Evolutionary conservation across 202 grass and related monocot species (phyloP).

Genomic region (Schoenoplectus tabernaemontani): DNA sequence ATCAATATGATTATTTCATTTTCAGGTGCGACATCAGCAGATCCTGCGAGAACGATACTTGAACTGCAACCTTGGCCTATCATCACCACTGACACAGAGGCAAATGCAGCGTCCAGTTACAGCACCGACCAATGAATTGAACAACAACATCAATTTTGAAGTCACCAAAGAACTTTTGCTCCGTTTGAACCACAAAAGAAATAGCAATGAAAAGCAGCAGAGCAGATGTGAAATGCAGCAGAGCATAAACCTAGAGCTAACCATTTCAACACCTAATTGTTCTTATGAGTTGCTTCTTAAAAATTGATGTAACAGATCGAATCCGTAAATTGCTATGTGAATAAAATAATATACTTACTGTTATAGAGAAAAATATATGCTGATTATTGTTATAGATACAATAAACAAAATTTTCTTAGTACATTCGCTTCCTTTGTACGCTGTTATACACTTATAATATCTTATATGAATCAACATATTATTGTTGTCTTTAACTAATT

Average conservation of each 20-base stretch:
- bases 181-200: neutral
- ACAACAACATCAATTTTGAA: neutral
- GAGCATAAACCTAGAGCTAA: slow-evolving; percentile 45
- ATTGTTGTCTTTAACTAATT: too few species aligned
- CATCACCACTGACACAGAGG: neutral
- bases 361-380: neutral
- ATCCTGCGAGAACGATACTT: slow-evolving; percentile 10
- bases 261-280: slow-evolving; percentile 51
- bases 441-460: neutral
- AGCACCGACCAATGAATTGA: neutral
- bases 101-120: neutral
- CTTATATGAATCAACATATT: neutral
- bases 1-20: neutral
- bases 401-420: neutral
- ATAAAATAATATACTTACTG: neutral
- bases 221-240: slow-evolving; percentile 14
- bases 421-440: neutral
- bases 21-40: neutral
- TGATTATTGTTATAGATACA: neutral
- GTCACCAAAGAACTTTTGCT: neutral
- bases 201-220: neutral
- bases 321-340: neutral
- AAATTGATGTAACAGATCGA: neutral
- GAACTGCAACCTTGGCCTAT: neutral
- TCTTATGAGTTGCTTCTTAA: slow-evolving; percentile 23